Conservation (phyloP, 75 land plant species). For the Ceratopteris richardii region DNA sequence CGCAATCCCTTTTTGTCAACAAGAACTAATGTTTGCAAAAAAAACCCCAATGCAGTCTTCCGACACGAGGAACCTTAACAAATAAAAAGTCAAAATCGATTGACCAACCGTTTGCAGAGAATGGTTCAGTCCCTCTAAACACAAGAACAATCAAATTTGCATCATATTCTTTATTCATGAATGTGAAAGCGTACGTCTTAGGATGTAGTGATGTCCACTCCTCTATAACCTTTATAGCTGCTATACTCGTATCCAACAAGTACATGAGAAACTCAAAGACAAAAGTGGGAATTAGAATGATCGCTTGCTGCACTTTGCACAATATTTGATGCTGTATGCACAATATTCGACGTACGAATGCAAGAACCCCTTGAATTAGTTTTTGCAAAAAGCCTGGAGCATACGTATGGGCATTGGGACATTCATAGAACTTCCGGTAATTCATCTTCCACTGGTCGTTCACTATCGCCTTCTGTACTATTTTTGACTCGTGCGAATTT, state of each 20-base stretch:
- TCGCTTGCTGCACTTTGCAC: too few species aligned
- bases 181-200: slow-evolving; percentile 62
- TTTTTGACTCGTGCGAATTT: slow-evolving; percentile 42
- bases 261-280: too few species aligned
- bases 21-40: slow-evolving; percentile 49
- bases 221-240: too few species aligned
- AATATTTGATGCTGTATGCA: too few species aligned
- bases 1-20: slow-evolving; percentile 9
- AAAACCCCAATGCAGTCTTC: slow-evolving; percentile 46
- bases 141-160: slow-evolving; percentile 45
- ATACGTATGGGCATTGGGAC: not conserved
- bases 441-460: slow-evolving; percentile 42
- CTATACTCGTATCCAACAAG: too few species aligned
- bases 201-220: slow-evolving; percentile 24
- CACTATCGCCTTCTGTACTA: slow-evolving; percentile 15
- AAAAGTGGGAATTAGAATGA: not conserved
- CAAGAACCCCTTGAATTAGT: too few species aligned
- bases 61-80: slow-evolving; percentile 21
- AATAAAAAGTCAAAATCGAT: slow-evolving; percentile 72
- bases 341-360: too few species aligned
- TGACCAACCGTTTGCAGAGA: slow-evolving; percentile 59
- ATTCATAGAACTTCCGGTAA: too few species aligned
- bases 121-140: slow-evolving; percentile 76
- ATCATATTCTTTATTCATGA: slow-evolving; percentile 37
- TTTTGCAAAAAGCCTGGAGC: too few species aligned